phyloP scores from a whole-genome alignment of 495 filamentous ascomycete genomes.

The Talaromyces stipitatus region DNA sequence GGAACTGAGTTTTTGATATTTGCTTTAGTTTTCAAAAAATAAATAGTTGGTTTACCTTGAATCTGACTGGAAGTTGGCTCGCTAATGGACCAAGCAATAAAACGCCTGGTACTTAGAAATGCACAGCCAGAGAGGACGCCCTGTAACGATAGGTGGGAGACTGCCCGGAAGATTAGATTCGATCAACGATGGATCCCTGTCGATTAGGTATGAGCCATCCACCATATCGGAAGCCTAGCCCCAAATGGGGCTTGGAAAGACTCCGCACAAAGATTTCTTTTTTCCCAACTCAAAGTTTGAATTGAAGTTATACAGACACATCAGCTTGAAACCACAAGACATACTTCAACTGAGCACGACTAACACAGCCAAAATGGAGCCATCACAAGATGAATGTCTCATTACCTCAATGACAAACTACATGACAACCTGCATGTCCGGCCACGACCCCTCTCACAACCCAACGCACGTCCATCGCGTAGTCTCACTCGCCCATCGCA shows the following conservation, averaged over 20 bases:
- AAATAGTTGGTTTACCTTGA: too few species aligned
- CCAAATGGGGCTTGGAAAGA: not conserved
- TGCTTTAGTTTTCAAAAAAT: too few species aligned
- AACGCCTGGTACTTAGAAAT: too few species aligned
- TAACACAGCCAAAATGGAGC: too few species aligned
- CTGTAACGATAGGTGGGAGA: not conserved
- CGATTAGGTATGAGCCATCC: too few species aligned
- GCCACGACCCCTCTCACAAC: slow-evolving; percentile 81
- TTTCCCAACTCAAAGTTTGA: not conserved
- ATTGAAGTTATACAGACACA: not conserved
- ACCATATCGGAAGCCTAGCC: not conserved
- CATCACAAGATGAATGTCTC: not conserved
- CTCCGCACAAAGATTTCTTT: not conserved
- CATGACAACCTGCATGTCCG: slow-evolving; percentile 65
- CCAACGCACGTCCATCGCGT: slow-evolving; percentile 78
- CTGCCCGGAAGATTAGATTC: not conserved
- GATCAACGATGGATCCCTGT: not conserved
- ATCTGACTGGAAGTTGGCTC: too few species aligned
- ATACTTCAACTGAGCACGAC: not conserved
- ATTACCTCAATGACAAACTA: slow-evolving; percentile 44
- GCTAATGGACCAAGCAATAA: too few species aligned
- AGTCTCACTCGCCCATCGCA: slow-evolving; percentile 56
- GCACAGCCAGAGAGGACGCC: too few species aligned
- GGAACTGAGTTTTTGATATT: not conserved
- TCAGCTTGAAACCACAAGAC: not conserved